These are phyloP conservation scores for Rubia yunnanensis DNA, from an alignment of 257 asterid genomes.

Conservation along the genomic window DNA sequence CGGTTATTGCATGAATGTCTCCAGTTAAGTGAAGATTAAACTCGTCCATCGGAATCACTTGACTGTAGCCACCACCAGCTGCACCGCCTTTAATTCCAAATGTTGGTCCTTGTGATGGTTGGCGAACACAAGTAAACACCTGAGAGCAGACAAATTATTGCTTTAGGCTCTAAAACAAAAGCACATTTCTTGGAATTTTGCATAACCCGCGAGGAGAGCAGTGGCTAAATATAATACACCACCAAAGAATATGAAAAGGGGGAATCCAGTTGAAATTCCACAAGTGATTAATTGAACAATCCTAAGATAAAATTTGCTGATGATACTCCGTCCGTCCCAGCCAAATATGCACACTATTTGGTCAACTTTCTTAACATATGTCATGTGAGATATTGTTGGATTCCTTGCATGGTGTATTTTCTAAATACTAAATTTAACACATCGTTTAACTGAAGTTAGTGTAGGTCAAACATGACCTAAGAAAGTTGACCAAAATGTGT, in stretches of 20 bases:
- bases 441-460: too few relatives aligned
- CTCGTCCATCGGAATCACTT: constrained; percentile 99
- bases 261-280: background rate
- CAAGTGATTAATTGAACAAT: too few relatives aligned
- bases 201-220: background rate
- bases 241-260: background rate
- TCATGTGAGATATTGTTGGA: too few relatives aligned
- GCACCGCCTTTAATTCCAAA: constrained; percentile 99
- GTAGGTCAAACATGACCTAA: too few relatives aligned
- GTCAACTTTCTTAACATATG: too few relatives aligned
- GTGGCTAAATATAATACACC: background rate
- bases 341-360: too few relatives aligned
- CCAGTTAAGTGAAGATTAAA: constrained; percentile 97
- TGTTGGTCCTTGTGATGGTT: constrained; percentile 97
- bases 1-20: constrained; percentile 95
- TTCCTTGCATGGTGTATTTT: too few relatives aligned
- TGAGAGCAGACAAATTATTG: constrained; percentile 13
- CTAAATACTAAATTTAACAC: too few relatives aligned
- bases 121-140: constrained; percentile 88
- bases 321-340: too few relatives aligned
- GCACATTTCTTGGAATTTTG: background rate
- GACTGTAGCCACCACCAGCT: constrained; percentile 99
- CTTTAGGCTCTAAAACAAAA: background rate
- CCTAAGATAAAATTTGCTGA: background rate
- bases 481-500: too few relatives aligned